Conservation (phyloP, 140 eudicot genomes). For the Bidens hawaiensis region DNA sequence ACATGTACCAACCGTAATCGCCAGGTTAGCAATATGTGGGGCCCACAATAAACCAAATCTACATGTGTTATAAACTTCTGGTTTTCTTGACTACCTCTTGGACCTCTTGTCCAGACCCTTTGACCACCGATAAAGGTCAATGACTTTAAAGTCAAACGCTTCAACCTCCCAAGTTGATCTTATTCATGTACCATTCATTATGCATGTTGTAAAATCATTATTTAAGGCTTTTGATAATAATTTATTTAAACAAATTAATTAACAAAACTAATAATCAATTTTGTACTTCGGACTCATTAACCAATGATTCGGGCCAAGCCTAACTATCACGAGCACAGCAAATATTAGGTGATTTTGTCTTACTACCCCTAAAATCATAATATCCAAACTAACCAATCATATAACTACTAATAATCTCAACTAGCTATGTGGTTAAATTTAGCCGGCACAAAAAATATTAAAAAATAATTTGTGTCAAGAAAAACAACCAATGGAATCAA, state of each 20-base stretch:
- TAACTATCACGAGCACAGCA: background rate
- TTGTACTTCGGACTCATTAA: background rate
- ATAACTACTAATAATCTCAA: too few relatives aligned
- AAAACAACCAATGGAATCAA: too few relatives aligned
- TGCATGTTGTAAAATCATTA: background rate
- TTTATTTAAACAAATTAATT: too few relatives aligned
- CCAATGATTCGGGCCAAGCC: background rate
- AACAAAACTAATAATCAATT: too few relatives aligned
- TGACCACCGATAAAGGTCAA: constrained; percentile 19
- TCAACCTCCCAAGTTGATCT: constrained; percentile 1
- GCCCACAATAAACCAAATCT: constrained; percentile 15
- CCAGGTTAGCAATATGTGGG: constrained; percentile 18
- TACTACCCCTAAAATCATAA: background rate
- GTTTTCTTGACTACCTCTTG: constrained; percentile 5
- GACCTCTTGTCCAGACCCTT: constrained; percentile 4
- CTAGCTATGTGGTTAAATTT: too few relatives aligned
- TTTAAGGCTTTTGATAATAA: background rate
- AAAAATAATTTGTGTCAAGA: too few relatives aligned
- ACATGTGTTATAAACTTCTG: constrained; percentile 12
- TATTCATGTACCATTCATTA: background rate
- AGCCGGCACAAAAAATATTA: too few relatives aligned
- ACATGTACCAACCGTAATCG: constrained; percentile 16
- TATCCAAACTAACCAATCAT: too few relatives aligned
- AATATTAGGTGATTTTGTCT: background rate
- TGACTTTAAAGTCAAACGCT: constrained; percentile 8